Base-by-base conservation (phyloP, 768 basidiomycete genomes). In the Auricularia sp. region DNA sequence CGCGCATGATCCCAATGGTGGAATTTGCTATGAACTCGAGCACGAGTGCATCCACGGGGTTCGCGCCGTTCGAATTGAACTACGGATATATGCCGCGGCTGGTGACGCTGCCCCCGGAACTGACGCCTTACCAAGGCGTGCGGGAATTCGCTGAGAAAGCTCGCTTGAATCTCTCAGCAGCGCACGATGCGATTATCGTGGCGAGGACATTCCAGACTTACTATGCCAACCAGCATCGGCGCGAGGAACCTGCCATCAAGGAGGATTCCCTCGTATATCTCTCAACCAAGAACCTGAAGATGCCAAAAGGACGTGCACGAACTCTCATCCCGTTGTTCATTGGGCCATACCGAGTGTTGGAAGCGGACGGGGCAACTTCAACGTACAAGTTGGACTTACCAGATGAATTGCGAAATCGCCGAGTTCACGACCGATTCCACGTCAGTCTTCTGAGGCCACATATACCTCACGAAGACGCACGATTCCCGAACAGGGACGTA, bases 361-460 rank as follows among this genome's bases (percentile, higher is more conserved):
- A 51, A 16, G 68, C 67, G 0, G 18, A 66, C 12, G 67, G 70
- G 0, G 66, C 64, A 3, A 72, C 59, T 0, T 76, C 71, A 0
- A 75, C 62, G 0, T 79, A 77, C 65, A 67, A 16, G 2, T 65
- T 80, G 0, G 67, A 75, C 4, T 56, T 79, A 0, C 75, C 78
- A 0, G 61, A 56, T 0, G 73, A 72, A 3, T 64, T 77, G 2
- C 16, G 18, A 51, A 35, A 44, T 4, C 67, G 74, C 4, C 35
- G 73, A 2, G 73, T 79, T 7, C 73, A 77, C 43, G 69, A 70
- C 0, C 74, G 56, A 8, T 81, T 80, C 59, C 78, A 82, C 66
- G 71, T 69, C 0, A 71, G 64, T 2, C 61, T 74, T 10, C 65
- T 82, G 5, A 29, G 72, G 21, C 69, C 67, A 18, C 64, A 75